Conservation (phyloP, 176 grass and related monocot genomes). For the Typha latifolia region DNA sequence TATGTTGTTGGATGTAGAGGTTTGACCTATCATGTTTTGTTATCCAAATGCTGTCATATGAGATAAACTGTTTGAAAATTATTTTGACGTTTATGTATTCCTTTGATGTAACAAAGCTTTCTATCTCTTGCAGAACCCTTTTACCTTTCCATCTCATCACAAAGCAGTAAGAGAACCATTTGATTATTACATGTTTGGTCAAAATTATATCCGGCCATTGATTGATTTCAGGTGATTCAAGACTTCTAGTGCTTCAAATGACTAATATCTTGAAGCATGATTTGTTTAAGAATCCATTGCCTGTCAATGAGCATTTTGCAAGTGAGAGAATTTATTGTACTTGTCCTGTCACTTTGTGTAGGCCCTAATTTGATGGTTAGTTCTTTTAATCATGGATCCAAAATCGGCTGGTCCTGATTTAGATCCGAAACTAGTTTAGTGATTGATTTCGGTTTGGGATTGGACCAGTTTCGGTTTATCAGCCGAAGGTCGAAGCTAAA, state of each 20-base stretch:
- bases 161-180: constrained; percentile 86
- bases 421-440: too few species aligned
- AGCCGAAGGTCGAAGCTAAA: too few species aligned
- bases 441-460: too few species aligned
- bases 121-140: constrained; percentile 63
- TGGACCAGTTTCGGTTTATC: too few species aligned
- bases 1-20: constrained; percentile 75
- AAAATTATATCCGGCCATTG: constrained; percentile 84
- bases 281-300: not conserved
- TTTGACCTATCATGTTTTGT: constrained; percentile 19
- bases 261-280: not conserved
- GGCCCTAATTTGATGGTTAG: not conserved
- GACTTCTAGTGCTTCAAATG: not conserved
- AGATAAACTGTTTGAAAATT: not conserved
- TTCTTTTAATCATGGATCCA: too few species aligned
- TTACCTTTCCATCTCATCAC: constrained; percentile 84
- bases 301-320: not conserved
- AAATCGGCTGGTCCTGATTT: too few species aligned
- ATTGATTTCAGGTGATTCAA: constrained; percentile 77
- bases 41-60: not conserved
- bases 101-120: not conserved
- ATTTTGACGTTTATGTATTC: not conserved
- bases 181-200: constrained; percentile 96
- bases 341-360: not conserved
- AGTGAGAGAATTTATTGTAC: not conserved